Evolutionary conservation across 2,329 filamentous ascomycete species (phyloP), one percentile per base, ranked within the genome.

Genomic region (Fusarium brevicatenulatum): DNA sequence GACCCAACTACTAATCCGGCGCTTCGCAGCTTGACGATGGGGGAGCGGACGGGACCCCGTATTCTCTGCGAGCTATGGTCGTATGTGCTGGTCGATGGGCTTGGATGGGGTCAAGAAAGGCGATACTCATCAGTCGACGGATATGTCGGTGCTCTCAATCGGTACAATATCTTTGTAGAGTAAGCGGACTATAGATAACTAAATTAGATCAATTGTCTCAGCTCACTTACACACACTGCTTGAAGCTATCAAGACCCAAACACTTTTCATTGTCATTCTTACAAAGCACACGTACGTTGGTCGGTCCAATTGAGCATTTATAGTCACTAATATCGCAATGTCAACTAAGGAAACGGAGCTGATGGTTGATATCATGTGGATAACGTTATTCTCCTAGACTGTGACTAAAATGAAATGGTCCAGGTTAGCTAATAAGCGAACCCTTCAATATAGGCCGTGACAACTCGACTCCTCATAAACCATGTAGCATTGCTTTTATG

Each of bases 1-100:
- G 50, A 53, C 50, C 50, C 34, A 54, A 54, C 50, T 40, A 54
- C 50, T 54, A 53, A 53, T 53, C 50, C 50, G 34, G 50, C 50
- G 50, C 50, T 53, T 53, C 19, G 34, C 50, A 53, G 34, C 34
- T 53, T 53, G 34, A 39, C 34, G 34, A 53, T 53, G 34, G 34
- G 50, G 34, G 50, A 53, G 50, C 50, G 23, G 34, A 54, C 50
- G 23, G 50, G 50, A 54, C 36, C 50, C 50, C 34, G 50, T 54
- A 54, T 54, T 54, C 36, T 54, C 50, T 54, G 34, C 50, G 50
- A 54, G 50, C 50, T 54, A 40, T 54, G 50, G 50, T 54, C 34
- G 50, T 54, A 54, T 40, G 50, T 54, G 34, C 32, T 18, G 13
- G 23, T 40, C 4, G 10, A n/a, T 4, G 19, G 23, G 50, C 19